Evolutionary conservation across 495 filamentous ascomycete genomes (phyloP).

Genomic region (Xylaria longipes): DNA sequence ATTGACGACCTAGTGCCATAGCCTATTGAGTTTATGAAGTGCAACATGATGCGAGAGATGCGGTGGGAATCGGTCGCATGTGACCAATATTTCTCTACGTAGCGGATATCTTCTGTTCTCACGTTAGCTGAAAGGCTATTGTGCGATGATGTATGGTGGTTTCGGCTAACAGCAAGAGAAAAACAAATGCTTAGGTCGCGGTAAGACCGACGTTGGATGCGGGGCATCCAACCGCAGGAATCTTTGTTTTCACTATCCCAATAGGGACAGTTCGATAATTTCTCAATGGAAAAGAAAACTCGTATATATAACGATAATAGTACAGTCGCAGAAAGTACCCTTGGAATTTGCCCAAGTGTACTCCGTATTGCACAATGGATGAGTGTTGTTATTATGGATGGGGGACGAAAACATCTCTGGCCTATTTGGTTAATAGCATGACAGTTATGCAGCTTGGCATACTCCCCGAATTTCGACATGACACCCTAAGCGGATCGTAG

Average conservation of each 20-base stretch:
- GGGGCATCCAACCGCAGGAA: background rate
- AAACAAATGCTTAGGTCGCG: background rate
- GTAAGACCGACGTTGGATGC: background rate
- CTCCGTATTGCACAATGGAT: background rate
- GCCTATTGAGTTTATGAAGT: background rate
- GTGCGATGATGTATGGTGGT: background rate
- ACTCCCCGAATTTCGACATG: background rate
- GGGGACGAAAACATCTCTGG: background rate
- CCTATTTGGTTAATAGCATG: background rate
- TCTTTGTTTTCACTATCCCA: background rate
- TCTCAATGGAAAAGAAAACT: background rate
- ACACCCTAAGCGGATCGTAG: background rate
- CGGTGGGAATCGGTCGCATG: background rate
- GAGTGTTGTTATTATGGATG: background rate
- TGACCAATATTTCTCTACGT: background rate
- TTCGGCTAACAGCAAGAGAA: background rate
- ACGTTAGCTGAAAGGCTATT: background rate
- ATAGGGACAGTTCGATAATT: background rate
- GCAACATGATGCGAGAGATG: background rate
- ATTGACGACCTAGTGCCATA: background rate
- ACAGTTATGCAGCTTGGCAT: conserved; percentile 7
- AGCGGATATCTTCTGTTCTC: background rate
- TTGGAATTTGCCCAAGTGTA: background rate
- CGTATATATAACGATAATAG: background rate
- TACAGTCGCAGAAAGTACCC: background rate